Base-by-base conservation (phyloP, 2,329 filamentous ascomycete genomes). In the Penicillium decumbens region DNA sequence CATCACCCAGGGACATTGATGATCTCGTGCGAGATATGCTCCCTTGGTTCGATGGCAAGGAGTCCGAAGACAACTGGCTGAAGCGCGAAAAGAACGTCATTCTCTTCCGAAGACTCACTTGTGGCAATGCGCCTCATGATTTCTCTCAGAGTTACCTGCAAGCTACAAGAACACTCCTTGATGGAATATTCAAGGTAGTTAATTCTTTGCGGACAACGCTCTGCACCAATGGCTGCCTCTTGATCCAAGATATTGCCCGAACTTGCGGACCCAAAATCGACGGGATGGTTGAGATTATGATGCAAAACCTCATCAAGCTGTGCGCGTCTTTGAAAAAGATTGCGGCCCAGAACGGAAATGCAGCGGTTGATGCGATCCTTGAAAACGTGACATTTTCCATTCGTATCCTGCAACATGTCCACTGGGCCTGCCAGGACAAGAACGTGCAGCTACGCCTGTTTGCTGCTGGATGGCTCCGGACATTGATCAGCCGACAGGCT, bases 271-370 rank as follows among this genome's bases (percentile, higher is more conserved):
- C 89, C 1, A 85, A 80, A 35, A 83, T 96, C 62, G 92, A 97
- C 63, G 81, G 86, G 9, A 88, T 95, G 83, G 86, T 93, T 6
- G 92, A 97, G 71, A 82, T 96, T 43, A 77, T 96, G 20, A 82
- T 97, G 72, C 90, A 95, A 64, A 86, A 83, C 25, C 82, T 96
- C 60, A 83, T 97, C 73, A 96, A 95, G 71, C 81, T 96, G 55
- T 91, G 87, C 57, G 89, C 85, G 8, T 85, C 84, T 23, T 95
- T 92, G 41, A 98, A 98, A 72, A 95, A 95, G 69, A 95, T 98
- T 59, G 84, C 82, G 49, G 89, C 89, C 0, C 85, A 95, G 63
- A 85, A 87, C 56, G 92, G 88, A 45, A 91, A 95, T 64, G 69
- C 75, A 13, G 89, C 88, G 0, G 84, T 95, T n/a, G 85, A 93